Evolutionary conservation across 176 grass and related monocot genomes (phyloP).

Genomic region (Guadua angustifolia): DNA sequence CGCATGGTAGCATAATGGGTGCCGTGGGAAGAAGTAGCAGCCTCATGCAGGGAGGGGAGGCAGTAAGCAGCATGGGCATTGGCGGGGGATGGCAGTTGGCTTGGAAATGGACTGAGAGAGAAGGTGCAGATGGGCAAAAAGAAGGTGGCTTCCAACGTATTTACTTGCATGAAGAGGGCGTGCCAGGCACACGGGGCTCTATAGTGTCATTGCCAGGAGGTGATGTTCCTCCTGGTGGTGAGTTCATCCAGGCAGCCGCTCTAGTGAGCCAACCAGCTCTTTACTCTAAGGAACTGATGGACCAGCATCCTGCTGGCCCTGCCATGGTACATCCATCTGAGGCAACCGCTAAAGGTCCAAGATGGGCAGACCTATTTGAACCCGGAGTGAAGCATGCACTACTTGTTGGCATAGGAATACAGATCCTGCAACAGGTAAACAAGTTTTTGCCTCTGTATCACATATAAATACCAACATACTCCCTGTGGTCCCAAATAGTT

Average conservation of each 20-base stretch:
- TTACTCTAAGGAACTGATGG: constrained; percentile 77
- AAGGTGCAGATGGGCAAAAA: constrained; percentile 71
- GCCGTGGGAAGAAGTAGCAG: constrained; percentile 54
- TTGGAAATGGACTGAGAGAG: constrained; percentile 96
- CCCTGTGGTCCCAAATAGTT: too few relatives aligned
- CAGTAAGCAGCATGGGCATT: constrained; percentile 88
- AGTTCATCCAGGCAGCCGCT: constrained; percentile 91
- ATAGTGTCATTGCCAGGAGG: constrained; percentile 74
- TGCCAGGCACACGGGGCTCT: constrained; percentile 65
- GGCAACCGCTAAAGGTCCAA: constrained; percentile 61
- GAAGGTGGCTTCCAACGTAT: constrained; percentile 93
- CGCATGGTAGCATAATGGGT: constrained; percentile 61
- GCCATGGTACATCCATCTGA: constrained; percentile 91
- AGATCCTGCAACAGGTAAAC: constrained; percentile 92
- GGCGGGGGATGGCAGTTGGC: constrained; percentile 98
- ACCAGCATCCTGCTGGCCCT: constrained; percentile 71
- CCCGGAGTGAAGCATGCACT: constrained; percentile 89
- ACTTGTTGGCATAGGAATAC: constrained; percentile 84
- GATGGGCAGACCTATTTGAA: constrained; percentile 79
- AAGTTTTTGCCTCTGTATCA: constrained; percentile 17
- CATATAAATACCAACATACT: neutral
- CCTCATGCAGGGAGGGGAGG: constrained; percentile 65
- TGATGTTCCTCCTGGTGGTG: constrained; percentile 65
- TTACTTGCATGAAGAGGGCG: constrained; percentile 91
- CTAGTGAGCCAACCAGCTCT: constrained; percentile 92